Conservation (phyloP, 2,329 filamentous ascomycete genomes). For the Coniochaeta ligniaria region DNA sequence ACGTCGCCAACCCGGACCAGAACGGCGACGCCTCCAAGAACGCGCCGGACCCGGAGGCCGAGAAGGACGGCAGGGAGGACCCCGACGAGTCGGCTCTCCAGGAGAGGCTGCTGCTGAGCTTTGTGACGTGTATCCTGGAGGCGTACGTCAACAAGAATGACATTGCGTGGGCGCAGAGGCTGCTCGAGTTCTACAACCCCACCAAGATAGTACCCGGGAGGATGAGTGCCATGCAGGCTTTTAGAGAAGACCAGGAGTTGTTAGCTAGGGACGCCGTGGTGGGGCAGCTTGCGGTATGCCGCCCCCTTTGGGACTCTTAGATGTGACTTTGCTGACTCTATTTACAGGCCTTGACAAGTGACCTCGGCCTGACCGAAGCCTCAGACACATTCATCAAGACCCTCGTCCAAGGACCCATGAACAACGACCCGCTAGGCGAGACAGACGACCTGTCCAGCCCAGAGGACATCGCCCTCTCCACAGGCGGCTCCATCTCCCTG, state of each 20-base stretch:
- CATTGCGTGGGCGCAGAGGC: constrained; percentile 54
- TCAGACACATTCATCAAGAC: constrained; percentile 38
- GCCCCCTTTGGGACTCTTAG: not conserved
- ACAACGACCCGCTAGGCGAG: constrained; percentile 35
- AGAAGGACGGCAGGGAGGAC: constrained; percentile 44
- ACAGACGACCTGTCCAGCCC: constrained; percentile 21
- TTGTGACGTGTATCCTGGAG: constrained; percentile 71
- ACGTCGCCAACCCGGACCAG: constrained; percentile 46
- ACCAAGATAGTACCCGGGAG: constrained; percentile 55
- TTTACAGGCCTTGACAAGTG: constrained; percentile 51
- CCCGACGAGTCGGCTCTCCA: constrained; percentile 55
- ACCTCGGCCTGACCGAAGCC: constrained; percentile 46
- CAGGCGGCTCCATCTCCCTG: constrained; percentile 51
- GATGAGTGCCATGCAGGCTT: constrained; percentile 55
- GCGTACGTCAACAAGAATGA: constrained; percentile 59
- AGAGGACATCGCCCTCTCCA: constrained; percentile 49
- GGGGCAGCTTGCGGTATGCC: constrained; percentile 62
- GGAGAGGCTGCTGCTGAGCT: constrained; percentile 61
- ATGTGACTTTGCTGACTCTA: not conserved
- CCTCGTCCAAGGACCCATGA: constrained; percentile 31
- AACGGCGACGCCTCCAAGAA: constrained; percentile 46
- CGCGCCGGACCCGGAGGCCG: constrained; percentile 56
- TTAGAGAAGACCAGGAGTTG: constrained; percentile 55
- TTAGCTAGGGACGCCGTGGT: constrained; percentile 57
- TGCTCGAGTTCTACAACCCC: constrained; percentile 64